A percentile compares a stretch with the other conserved stretches of the same genome.
Conservation (phyloP, 768 basidiomycete species). For the Cystobasidium ongulense region DNA sequence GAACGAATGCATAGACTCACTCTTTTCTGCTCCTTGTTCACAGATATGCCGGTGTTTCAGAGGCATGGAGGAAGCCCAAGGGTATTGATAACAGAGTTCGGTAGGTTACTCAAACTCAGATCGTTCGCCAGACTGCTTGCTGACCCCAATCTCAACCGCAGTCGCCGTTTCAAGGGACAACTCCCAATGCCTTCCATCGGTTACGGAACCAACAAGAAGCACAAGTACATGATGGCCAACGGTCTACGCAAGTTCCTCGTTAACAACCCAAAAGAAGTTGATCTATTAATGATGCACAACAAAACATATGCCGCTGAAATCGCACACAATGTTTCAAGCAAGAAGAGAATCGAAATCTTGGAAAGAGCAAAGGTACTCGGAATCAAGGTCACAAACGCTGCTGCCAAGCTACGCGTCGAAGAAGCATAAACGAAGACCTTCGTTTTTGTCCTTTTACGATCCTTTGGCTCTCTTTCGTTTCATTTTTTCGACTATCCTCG, state of each 20-base stretch:
- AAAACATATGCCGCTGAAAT: slow-evolving; percentile 91
- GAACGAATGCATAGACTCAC: not conserved
- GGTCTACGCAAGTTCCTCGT: slow-evolving; percentile 94
- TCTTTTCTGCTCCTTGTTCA: not conserved
- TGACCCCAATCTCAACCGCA: slow-evolving; percentile 33
- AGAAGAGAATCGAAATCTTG: slow-evolving; percentile 82
- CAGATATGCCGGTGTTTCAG: slow-evolving; percentile 50
- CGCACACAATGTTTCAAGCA: slow-evolving; percentile 89
- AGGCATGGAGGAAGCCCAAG: slow-evolving; percentile 99
- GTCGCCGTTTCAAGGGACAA: slow-evolving; percentile 62
- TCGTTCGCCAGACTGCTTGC: not conserved
- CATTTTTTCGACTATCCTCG: not conserved
- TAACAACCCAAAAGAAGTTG: slow-evolving; percentile 84
- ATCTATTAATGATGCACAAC: slow-evolving; percentile 95
- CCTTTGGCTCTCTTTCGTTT: not conserved
- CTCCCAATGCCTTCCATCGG: slow-evolving; percentile 92
- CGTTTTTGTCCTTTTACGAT: not conserved
- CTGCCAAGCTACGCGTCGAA: slow-evolving; percentile 75
- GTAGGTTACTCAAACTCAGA: slow-evolving; percentile 48
- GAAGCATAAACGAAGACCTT: slow-evolving; percentile 28
- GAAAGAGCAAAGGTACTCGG: slow-evolving; percentile 67
- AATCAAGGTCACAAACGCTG: slow-evolving; percentile 88
- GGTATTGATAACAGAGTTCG: slow-evolving; percentile 99
- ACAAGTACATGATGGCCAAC: slow-evolving; percentile 88
- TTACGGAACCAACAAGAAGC: slow-evolving; percentile 90